A percentile compares a stretch with the other conserved stretches of the same genome.
Evolutionary conservation across 83 land plant species (phyloP).

Genomic region (Picea mariana): DNA sequence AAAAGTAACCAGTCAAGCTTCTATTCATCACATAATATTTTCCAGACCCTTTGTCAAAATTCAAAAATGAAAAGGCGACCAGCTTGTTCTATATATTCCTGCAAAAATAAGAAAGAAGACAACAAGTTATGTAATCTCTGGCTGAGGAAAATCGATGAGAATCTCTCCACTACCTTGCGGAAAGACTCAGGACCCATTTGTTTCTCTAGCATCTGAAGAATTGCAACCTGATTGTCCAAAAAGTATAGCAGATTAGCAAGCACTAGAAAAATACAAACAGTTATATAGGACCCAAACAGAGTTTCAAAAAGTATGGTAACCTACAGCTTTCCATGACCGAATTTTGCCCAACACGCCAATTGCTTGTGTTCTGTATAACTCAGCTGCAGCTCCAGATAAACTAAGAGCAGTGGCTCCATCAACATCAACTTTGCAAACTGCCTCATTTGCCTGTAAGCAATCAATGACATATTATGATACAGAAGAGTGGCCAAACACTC

Average conservation of each 20-base stretch:
- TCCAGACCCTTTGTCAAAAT: no score
- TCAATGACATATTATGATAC: neutral
- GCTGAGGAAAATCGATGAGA: no score
- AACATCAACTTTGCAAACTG: slow-evolving; percentile 79
- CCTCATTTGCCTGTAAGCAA: slow-evolving; percentile 78
- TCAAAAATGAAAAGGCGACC: no score
- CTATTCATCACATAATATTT: no score
- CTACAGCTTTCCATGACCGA: slow-evolving; percentile 91
- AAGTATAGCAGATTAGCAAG: neutral
- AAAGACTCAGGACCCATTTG: slow-evolving; percentile 98
- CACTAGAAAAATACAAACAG: neutral
- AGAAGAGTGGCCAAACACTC: neutral
- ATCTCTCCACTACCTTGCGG: slow-evolving; percentile 52
- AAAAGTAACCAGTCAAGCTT: no score
- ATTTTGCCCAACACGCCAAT: slow-evolving; percentile 81
- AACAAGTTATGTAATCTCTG: no score
- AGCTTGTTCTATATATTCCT: no score
- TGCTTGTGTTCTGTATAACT: slow-evolving; percentile 73
- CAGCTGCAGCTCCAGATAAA: slow-evolving; percentile 45
- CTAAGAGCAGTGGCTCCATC: slow-evolving; percentile 86
- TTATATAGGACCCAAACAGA: neutral
- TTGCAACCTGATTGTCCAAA: slow-evolving; percentile 54
- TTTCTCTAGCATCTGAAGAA: slow-evolving; percentile 97
- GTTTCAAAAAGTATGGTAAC: slow-evolving; percentile 24
- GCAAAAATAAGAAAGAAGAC: no score